phyloP scores from a whole-genome alignment of 331 rosid genomes.

The Quercus phellos region DNA sequence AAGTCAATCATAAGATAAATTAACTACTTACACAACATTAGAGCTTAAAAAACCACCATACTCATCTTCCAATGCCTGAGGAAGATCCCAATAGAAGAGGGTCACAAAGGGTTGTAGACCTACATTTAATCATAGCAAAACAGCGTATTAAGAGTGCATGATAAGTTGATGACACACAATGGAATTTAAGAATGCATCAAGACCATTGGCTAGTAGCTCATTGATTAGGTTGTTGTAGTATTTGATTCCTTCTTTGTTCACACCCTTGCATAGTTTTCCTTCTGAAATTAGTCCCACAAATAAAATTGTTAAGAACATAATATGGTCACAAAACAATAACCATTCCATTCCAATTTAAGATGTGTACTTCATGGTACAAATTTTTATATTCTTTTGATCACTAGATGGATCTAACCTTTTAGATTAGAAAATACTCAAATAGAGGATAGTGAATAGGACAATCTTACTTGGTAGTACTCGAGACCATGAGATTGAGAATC shows the following conservation, averaged over 20 bases:
- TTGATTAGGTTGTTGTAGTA: constrained; percentile 31
- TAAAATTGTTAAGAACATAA: background rate
- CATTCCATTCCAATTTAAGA: background rate
- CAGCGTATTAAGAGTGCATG: no score
- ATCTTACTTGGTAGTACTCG: constrained; percentile 27
- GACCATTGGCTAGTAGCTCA: background rate
- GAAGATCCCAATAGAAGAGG: constrained; percentile 48
- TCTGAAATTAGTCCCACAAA: constrained; percentile 8
- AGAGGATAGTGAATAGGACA: background rate
- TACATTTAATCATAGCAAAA: background rate
- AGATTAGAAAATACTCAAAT: background rate
- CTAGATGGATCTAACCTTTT: no score
- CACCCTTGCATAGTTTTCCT: constrained; percentile 33
- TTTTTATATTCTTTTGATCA: no score
- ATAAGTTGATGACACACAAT: no score
- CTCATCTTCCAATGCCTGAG: constrained; percentile 42
- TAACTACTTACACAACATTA: constrained; percentile 1
- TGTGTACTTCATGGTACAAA: background rate
- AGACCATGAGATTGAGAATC: constrained; percentile 34
- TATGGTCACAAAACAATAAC: background rate
- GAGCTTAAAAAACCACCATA: constrained; percentile 37
- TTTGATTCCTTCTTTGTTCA: constrained; percentile 6
- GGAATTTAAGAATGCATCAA: background rate
- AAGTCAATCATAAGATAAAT: no score
- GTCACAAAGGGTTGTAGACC: constrained; percentile 37